A percentile compares a stretch with the other conserved stretches of the same genome.
Conservation (phyloP, 1,284 basidiomycete genomes). For the Agroathelia rolfsii region DNA sequence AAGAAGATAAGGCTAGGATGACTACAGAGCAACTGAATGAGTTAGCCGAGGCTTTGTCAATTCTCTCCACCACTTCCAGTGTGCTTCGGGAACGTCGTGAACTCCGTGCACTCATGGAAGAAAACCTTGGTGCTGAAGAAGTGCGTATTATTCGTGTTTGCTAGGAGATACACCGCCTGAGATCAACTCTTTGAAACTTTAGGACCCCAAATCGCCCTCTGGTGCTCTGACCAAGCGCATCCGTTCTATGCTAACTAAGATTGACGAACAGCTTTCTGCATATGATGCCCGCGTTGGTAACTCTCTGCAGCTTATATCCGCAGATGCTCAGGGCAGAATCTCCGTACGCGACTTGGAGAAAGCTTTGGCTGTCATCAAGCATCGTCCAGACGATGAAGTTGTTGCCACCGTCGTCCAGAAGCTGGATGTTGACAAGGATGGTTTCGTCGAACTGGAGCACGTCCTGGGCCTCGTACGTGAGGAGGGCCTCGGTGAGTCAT, state of each 20-base stretch:
- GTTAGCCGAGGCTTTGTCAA: slow-evolving; percentile 83
- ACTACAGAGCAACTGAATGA: slow-evolving; percentile 94
- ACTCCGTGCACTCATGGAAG: slow-evolving; percentile 81
- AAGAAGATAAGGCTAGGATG: slow-evolving; percentile 81
- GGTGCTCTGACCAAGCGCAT: slow-evolving; percentile 89
- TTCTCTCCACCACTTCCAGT: slow-evolving; percentile 92
- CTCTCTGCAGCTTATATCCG: slow-evolving; percentile 90
- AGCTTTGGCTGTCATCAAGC: slow-evolving; percentile 89
- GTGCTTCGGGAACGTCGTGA: slow-evolving; percentile 95
- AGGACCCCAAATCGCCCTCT: slow-evolving; percentile 72
- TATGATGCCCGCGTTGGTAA: slow-evolving; percentile 89
- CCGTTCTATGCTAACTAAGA: slow-evolving; percentile 90
- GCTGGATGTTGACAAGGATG: slow-evolving; percentile 93
- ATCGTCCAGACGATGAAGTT: slow-evolving; percentile 86
- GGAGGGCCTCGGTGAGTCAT: slow-evolving; percentile 58
- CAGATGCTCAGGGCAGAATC: slow-evolving; percentile 87
- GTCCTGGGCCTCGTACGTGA: slow-evolving; percentile 72
- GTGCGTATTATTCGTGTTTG: slow-evolving; percentile 25
- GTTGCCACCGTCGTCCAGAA: slow-evolving; percentile 86
- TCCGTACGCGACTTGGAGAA: slow-evolving; percentile 85
- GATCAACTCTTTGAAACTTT: slow-evolving; percentile 7
- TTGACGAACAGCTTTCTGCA: slow-evolving; percentile 87
- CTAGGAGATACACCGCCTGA: not conserved
- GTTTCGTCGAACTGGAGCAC: slow-evolving; percentile 84
- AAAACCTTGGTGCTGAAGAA: slow-evolving; percentile 84